Conservation (phyloP, 1,284 basidiomycete genomes). For the Abortiporus biennis region DNA sequence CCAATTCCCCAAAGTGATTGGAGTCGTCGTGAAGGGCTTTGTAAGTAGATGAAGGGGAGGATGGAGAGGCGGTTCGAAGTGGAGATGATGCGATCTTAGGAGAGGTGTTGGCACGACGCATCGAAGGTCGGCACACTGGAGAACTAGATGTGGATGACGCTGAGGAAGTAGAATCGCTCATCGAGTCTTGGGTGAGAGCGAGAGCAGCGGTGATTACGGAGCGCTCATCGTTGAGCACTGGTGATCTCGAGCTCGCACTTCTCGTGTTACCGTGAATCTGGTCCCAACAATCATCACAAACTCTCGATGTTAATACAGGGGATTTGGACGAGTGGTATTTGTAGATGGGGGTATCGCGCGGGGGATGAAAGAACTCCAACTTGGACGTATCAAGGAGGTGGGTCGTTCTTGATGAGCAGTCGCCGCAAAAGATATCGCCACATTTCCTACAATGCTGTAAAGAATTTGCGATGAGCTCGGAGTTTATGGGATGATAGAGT, state of each 20-base stretch:
- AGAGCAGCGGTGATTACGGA: slow-evolving; percentile 28
- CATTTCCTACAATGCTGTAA: slow-evolving; percentile 75
- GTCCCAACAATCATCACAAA: slow-evolving; percentile 70
- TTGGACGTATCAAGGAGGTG: slow-evolving; percentile 62
- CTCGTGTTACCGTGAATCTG: slow-evolving; percentile 50
- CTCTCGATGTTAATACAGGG: slow-evolving; percentile 44
- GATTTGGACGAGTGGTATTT: slow-evolving; percentile 49
- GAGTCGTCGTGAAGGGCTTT: slow-evolving; percentile 39
- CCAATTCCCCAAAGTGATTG: slow-evolving; percentile 45
- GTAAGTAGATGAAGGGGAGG: slow-evolving; percentile 23
- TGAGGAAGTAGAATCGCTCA: slow-evolving; percentile 9
- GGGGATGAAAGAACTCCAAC: slow-evolving; percentile 62
- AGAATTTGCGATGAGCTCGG: slow-evolving; percentile 17
- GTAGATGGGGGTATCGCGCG: slow-evolving; percentile 52
- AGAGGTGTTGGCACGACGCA: slow-evolving; percentile 19
- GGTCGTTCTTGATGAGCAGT: slow-evolving; percentile 51
- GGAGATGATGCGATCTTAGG: slow-evolving; percentile 26
- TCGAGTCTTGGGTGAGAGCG: slow-evolving; percentile 15
- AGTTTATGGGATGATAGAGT: slow-evolving; percentile 8
- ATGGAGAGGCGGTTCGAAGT: slow-evolving; percentile 27
- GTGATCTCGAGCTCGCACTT: slow-evolving; percentile 26
- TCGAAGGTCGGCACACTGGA: slow-evolving; percentile 19
- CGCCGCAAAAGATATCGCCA: slow-evolving; percentile 64
- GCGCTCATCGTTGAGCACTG: slow-evolving; percentile 18
- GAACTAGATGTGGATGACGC: slow-evolving; percentile 30